These are phyloP conservation scores for Russula emetica DNA, from an alignment of 768 basidiomycete species.

Conservation along the genomic window DNA sequence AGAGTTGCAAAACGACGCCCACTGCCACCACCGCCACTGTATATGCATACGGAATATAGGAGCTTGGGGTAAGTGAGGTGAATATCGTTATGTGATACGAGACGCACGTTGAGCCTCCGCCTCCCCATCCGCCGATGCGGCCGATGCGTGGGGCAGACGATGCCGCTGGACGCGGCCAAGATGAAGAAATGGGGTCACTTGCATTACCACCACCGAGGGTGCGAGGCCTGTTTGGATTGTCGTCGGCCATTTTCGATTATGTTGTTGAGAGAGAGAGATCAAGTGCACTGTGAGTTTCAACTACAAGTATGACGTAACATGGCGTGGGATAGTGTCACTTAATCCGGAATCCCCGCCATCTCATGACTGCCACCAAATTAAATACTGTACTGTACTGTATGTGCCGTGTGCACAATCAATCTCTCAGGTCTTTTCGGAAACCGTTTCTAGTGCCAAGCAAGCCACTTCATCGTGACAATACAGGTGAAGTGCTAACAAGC, in stretches of 20 bases:
- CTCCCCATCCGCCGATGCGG: conserved; percentile 28
- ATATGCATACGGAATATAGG: background rate
- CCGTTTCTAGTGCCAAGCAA: too few relatives aligned
- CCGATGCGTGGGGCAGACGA: conserved; percentile 27
- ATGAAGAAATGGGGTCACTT: background rate
- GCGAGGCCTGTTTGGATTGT: conserved; percentile 21
- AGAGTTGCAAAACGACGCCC: conserved; percentile 32
- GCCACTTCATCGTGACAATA: too few relatives aligned
- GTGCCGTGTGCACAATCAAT: too few relatives aligned
- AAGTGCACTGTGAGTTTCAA: background rate
- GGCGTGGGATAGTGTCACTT: conserved; percentile 6
- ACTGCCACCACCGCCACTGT: conserved; percentile 28
- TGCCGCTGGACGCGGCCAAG: conserved; percentile 16
- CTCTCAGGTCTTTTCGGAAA: too few relatives aligned
- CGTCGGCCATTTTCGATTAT: conserved; percentile 12
- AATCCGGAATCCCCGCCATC: background rate
- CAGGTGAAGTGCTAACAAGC: background rate
- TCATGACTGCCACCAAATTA: background rate
- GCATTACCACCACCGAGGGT: conserved; percentile 20
- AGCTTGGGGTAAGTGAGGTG: background rate
- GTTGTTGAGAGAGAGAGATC: background rate
- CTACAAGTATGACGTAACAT: background rate
- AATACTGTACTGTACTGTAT: too few relatives aligned
- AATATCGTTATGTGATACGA: background rate
- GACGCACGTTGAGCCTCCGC: conserved; percentile 18